phyloP scores from a whole-genome alignment of 177 flowering plant species.

The Telopea speciosissima region DNA sequence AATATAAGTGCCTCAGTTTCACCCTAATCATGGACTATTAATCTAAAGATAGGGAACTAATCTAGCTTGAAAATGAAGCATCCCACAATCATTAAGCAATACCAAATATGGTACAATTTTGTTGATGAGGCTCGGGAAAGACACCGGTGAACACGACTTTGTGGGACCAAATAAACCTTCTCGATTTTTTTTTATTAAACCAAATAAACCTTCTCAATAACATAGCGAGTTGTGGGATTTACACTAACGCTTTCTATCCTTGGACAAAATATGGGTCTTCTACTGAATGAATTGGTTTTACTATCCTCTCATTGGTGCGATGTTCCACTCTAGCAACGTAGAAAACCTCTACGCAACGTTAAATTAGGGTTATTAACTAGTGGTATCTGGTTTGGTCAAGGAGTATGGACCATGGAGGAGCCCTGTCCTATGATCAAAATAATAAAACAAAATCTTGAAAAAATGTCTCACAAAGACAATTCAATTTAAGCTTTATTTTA shows the following conservation, averaged over 20 bases:
- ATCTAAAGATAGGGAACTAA: neutral
- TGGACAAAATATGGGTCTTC: no score
- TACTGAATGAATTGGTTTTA: no score
- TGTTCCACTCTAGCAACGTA: no score
- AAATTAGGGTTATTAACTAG: no score
- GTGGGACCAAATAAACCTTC: neutral
- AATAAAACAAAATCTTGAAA: neutral
- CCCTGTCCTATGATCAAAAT: neutral
- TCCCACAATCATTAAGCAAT: conserved; percentile 5
- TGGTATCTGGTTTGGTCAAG: conserved; percentile 5
- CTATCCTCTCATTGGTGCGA: no score
- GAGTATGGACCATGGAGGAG: conserved; percentile 8
- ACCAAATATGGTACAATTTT: neutral
- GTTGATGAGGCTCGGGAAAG: neutral
- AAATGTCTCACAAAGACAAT: neutral
- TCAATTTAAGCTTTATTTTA: neutral
- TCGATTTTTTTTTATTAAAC: no score
- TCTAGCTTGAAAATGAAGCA: conserved; percentile 17
- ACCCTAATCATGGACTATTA: neutral
- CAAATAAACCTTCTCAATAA: no score
- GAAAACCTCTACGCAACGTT: no score
- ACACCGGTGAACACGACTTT: neutral
- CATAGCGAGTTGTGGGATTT: no score
- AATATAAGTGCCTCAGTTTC: neutral
- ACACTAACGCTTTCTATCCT: no score